These are phyloP conservation scores for Thielaviopsis punctulata DNA, from an alignment of 2,329 filamentous ascomycete genomes.

Conservation along the genomic window DNA sequence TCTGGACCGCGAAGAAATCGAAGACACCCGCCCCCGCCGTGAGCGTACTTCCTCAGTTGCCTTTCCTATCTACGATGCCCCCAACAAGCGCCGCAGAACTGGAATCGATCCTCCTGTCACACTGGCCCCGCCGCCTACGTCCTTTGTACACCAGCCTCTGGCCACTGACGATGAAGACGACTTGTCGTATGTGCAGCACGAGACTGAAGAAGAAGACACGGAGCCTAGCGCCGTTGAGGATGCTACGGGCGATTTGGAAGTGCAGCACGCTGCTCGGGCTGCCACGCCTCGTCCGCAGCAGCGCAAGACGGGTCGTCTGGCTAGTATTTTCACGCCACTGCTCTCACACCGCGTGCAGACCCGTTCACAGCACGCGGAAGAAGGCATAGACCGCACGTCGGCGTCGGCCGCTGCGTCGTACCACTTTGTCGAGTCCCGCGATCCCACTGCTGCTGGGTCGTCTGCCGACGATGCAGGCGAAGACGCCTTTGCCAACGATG, in stretches of 20 bases:
- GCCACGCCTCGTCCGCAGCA: not conserved
- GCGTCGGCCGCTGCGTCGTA: constrained; percentile 6
- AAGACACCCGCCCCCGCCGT: not conserved
- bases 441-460: not conserved
- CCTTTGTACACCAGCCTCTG: constrained; percentile 11
- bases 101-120: constrained; percentile 9
- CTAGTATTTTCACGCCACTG: constrained; percentile 7
- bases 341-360: not conserved
- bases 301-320: not conserved
- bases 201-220: not conserved
- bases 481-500: constrained; percentile 20
- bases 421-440: constrained; percentile 5
- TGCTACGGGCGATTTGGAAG: not conserved
- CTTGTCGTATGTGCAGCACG: constrained; percentile 5
- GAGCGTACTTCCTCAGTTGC: constrained; percentile 5
- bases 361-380: not conserved
- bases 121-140: constrained; percentile 3
- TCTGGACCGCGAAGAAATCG: not conserved
- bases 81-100: not conserved
- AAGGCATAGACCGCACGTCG: not conserved
- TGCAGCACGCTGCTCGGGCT: not conserved
- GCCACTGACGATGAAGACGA: constrained; percentile 7
- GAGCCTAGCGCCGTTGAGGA: not conserved
- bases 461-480: not conserved
- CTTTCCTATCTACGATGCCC: not conserved